These are phyloP conservation scores for Astrocystis sublimbata DNA, from an alignment of 495 filamentous ascomycete species.

Conservation along the genomic window DNA sequence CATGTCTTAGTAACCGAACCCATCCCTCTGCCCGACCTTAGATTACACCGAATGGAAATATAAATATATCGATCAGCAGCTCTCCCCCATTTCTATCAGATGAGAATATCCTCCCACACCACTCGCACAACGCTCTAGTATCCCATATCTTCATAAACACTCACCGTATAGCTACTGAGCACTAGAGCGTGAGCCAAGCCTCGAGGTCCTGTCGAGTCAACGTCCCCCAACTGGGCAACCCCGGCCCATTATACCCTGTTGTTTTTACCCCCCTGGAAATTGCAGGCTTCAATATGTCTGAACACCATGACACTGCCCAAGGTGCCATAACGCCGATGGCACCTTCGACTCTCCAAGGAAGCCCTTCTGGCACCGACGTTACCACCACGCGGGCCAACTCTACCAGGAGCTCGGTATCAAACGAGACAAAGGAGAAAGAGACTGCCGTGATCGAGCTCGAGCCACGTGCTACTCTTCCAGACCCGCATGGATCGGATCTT, in stretches of 20 bases:
- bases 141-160: background rate
- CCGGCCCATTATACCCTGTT: background rate
- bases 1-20: background rate
- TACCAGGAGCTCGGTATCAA: conserved; percentile 14
- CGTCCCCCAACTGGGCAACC: background rate
- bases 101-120: background rate
- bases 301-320: background rate
- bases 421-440: conserved; percentile 29
- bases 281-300: background rate
- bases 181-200: background rate
- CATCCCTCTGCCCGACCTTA: no score
- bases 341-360: conserved; percentile 16
- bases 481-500: conserved; percentile 28
- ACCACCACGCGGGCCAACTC: conserved; percentile 25
- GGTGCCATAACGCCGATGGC: conserved; percentile 22
- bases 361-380: conserved; percentile 27
- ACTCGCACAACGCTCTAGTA: background rate
- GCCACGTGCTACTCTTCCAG: conserved; percentile 24
- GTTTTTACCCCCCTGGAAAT: background rate
- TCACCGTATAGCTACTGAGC: background rate
- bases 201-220: background rate
- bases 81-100: background rate
- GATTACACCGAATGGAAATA: background rate
- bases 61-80: background rate
- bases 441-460: conserved; percentile 23